Percentiles rank a stretch among this genome's conserved stretches.
Conservation (phyloP, 2,329 filamentous ascomycete species). For the Alternaria arborescens region DNA sequence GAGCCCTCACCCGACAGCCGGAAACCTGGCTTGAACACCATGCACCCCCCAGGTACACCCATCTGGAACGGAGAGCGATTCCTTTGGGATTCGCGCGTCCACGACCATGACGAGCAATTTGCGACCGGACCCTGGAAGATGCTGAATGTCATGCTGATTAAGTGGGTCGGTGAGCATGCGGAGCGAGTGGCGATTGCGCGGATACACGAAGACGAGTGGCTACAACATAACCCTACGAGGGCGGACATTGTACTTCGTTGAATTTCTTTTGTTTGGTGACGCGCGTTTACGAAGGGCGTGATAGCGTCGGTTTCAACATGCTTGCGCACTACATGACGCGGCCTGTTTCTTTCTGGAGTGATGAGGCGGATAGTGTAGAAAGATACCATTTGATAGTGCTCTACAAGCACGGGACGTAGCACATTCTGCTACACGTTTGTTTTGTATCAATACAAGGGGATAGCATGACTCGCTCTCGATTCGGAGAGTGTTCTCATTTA, state of each 20-base stretch:
- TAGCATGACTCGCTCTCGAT: not conserved
- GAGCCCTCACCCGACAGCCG: conserved; percentile 24
- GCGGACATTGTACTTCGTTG: conserved; percentile 39
- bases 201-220: conserved; percentile 47
- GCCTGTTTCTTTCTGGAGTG: not conserved
- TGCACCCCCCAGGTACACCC: conserved; percentile 45
- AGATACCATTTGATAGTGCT: not conserved
- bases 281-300: not conserved
- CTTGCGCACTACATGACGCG: not conserved
- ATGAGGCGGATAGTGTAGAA: not conserved
- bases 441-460: not conserved
- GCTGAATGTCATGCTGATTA: conserved; percentile 46
- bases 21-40: conserved; percentile 22
- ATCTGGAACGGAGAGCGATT: conserved; percentile 43
- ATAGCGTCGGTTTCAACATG: not conserved
- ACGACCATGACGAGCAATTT: conserved; percentile 37
- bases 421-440: not conserved
- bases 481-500: not conserved
- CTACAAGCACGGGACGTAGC: not conserved
- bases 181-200: conserved; percentile 43
- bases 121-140: conserved; percentile 40
- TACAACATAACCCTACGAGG: conserved; percentile 22
- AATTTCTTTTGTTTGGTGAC: not conserved
- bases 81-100: conserved; percentile 39
- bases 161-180: conserved; percentile 36